These are phyloP conservation scores for Malassezia pachydermatis DNA, from an alignment of 1,284 basidiomycete species.

Conservation along the genomic window DNA sequence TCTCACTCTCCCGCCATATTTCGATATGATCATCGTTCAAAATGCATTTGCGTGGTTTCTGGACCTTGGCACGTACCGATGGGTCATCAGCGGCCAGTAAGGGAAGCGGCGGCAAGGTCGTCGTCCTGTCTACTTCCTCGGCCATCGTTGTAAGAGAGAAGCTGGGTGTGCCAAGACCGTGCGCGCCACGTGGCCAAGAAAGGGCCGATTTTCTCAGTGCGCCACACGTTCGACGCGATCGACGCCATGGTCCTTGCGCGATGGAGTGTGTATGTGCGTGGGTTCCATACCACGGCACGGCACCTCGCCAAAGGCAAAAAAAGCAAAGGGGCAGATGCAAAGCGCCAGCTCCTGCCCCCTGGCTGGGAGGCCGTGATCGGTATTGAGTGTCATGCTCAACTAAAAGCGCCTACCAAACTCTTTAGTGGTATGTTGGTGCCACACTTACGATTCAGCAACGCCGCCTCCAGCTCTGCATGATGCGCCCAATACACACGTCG, in stretches of 20 bases:
- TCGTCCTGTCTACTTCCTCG: too few relatives aligned
- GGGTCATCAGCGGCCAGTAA: background rate
- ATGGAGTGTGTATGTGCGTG: too few relatives aligned
- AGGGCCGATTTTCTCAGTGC: background rate
- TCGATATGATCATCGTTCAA: slow-evolving; percentile 40
- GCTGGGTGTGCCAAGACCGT: background rate
- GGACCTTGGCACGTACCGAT: background rate
- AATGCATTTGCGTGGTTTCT: slow-evolving; percentile 29
- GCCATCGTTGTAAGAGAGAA: too few relatives aligned
- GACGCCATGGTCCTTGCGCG: background rate
- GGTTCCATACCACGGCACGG: background rate
- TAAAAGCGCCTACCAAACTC: slow-evolving; percentile 74
- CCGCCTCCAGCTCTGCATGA: slow-evolving; percentile 53
- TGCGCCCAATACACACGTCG: slow-evolving; percentile 65
- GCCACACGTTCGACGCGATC: background rate
- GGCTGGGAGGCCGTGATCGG: slow-evolving; percentile 62
- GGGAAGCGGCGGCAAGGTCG: background rate
- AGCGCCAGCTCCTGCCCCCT: slow-evolving; percentile 25
- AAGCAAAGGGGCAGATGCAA: too few relatives aligned
- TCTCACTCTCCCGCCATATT: slow-evolving; percentile 33
- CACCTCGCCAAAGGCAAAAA: background rate
- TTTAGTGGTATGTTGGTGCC: slow-evolving; percentile 63
- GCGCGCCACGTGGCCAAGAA: background rate
- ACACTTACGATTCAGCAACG: slow-evolving; percentile 23
- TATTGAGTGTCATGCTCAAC: slow-evolving; percentile 89